A percentile compares a stretch with the other conserved stretches of the same genome.
phyloP scores from a whole-genome alignment of 345 rosid genomes.

The Bretschneidera sinensis region DNA sequence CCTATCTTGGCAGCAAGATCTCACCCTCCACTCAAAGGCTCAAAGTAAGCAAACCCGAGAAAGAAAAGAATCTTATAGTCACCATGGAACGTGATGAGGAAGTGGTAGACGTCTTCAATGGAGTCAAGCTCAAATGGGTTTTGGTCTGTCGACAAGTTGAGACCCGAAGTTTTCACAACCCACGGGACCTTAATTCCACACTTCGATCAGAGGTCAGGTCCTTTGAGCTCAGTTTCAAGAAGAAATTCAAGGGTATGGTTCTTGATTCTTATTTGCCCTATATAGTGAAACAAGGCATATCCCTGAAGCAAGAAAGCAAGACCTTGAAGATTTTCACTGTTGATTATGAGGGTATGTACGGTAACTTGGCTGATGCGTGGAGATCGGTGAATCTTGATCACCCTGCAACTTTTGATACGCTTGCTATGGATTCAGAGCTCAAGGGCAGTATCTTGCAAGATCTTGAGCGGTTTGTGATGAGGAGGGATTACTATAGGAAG shows the following conservation, averaged over 20 bases:
- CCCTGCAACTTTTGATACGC: conserved; percentile 64
- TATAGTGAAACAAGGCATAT: conserved; percentile 39
- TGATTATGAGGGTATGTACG: conserved; percentile 28
- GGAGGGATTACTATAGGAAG: conserved; percentile 51
- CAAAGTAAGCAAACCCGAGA: conserved; percentile 51
- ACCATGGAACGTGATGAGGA: conserved; percentile 51
- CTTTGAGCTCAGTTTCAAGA: conserved; percentile 53
- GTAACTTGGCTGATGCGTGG: conserved; percentile 45
- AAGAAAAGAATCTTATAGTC: conserved; percentile 41
- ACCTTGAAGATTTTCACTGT: conserved; percentile 53
- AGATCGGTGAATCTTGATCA: conserved; percentile 58
- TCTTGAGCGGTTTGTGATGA: conserved; percentile 47
- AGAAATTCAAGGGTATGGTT: conserved; percentile 46
- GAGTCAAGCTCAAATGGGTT: conserved; percentile 46
- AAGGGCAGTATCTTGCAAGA: conserved; percentile 48
- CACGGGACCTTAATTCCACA: conserved; percentile 22
- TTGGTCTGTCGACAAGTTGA: conserved; percentile 43
- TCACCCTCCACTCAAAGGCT: conserved; percentile 32
- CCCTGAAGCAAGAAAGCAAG: conserved; percentile 38
- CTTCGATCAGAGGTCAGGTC: conserved; percentile 32
- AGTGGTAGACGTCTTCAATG: conserved; percentile 41
- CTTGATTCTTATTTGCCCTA: conserved; percentile 46
- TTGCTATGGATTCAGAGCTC: conserved; percentile 47
- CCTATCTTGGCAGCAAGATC: conserved; percentile 35
- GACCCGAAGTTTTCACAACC: conserved; percentile 19